phyloP scores from a whole-genome alignment of 495 filamentous ascomycete genomes.

The Cairneyella variabilis region DNA sequence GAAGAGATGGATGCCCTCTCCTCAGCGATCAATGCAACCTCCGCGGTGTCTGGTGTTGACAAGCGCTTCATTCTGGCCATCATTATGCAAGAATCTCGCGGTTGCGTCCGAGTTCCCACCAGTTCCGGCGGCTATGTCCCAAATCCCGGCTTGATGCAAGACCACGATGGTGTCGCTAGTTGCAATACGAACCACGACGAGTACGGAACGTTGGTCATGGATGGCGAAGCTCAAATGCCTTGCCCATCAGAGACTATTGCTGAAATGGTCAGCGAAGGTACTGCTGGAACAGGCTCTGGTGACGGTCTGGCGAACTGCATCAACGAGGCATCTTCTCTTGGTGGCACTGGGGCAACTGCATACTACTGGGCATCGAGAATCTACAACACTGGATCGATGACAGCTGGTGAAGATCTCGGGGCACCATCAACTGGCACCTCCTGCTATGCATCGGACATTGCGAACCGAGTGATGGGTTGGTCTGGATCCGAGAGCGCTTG shows the following conservation, averaged over 20 bases:
- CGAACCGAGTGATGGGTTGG: slow-evolving; percentile 31
- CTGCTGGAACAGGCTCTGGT: slow-evolving; percentile 34
- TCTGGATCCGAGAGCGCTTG: neutral
- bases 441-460: slow-evolving; percentile 53
- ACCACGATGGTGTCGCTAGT: slow-evolving; percentile 41
- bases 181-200: slow-evolving; percentile 37
- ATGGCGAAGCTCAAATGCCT: slow-evolving; percentile 23
- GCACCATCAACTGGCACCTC: slow-evolving; percentile 40
- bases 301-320: slow-evolving; percentile 41
- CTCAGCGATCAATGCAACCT: slow-evolving; percentile 33
- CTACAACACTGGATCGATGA: slow-evolving; percentile 53
- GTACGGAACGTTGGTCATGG: neutral
- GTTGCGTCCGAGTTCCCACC: slow-evolving; percentile 51
- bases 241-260: slow-evolving; percentile 35
- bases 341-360: slow-evolving; percentile 27
- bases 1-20: slow-evolving; percentile 38
- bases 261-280: slow-evolving; percentile 40
- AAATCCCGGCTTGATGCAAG: slow-evolving; percentile 57
- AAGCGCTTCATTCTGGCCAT: slow-evolving; percentile 36
- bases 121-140: slow-evolving; percentile 34
- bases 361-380: slow-evolving; percentile 50
- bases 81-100: slow-evolving; percentile 57
- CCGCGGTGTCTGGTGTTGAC: slow-evolving; percentile 37
- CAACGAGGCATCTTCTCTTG: slow-evolving; percentile 11
- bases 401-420: slow-evolving; percentile 38